phyloP scores from a whole-genome alignment of 2,329 filamentous ascomycete genomes.

The Claviceps sp. region DNA sequence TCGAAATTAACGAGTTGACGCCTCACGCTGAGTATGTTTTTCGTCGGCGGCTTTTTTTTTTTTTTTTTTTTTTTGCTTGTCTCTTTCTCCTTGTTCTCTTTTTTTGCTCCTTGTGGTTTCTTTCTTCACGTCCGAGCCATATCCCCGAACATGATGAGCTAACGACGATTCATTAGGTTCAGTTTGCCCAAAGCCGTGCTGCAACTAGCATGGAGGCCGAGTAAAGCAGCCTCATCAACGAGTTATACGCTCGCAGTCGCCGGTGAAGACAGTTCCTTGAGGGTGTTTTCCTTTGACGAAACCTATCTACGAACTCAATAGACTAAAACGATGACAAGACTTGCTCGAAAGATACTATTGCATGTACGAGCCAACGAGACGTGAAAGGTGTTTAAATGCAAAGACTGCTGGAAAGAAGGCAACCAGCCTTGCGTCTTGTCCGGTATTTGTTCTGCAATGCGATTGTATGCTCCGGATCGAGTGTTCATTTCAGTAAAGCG shows the following conservation, averaged over 20 bases:
- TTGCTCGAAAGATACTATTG: no score
- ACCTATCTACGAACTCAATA: conserved; percentile 10
- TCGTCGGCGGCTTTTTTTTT: no score
- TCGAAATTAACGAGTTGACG: conserved; percentile 23
- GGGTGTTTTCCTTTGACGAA: conserved; percentile 36
- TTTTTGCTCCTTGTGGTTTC: neutral
- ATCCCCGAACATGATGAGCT: conserved; percentile 1
- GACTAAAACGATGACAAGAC: no score
- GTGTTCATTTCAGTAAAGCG: no score
- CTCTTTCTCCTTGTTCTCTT: neutral
- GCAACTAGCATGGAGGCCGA: conserved; percentile 57
- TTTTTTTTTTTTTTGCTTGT: neutral
- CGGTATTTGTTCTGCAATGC: no score
- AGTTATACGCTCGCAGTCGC: conserved; percentile 35
- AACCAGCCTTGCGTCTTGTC: no score
- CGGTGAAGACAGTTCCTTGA: conserved; percentile 47
- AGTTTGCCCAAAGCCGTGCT: conserved; percentile 49
- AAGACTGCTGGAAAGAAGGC: no score
- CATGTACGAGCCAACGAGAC: no score
- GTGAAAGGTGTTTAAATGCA: no score
- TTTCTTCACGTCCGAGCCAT: conserved; percentile 1
- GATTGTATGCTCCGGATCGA: no score
- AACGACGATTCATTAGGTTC: conserved; percentile 12
- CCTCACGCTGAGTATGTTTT: conserved; percentile 26
- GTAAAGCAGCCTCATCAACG: conserved; percentile 14